Evolutionary conservation across 371 early-diverging fungal species (phyloP), one percentile per base, ranked within the genome.

Genomic region (Mucor velutinosus): DNA sequence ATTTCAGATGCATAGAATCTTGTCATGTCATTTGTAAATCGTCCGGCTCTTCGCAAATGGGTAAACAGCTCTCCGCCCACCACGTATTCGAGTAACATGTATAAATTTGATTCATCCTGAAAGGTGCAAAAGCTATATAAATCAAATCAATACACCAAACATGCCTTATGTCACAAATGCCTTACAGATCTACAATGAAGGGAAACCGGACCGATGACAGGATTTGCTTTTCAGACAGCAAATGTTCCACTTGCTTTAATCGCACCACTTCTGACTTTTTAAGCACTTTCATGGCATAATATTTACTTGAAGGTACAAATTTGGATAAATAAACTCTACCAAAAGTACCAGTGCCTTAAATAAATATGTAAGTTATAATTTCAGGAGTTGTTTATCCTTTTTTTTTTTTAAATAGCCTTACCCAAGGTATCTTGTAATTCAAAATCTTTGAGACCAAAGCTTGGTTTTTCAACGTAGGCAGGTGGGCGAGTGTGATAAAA

Each of bases 211-310:
- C 67, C 27, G 74, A 74, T 17, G 74, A 58, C 25, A 74, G 62
- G 19, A 74, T 74, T 55, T 74, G 68, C 39, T 74, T 74, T 67
- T 74, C 74, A 33, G 74, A 74, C 43, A 74, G 35, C 32, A 74
- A 61, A 67, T 74, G 74, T 14, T 74, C 74, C n/a, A 74, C 74
- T 59, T 98, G 98, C 83, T 96, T 94, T 61, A 95, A 84, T 59
- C 93, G 86, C 7, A 98, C 96, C 3, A 98, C 94, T 73, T 95
- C 95, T 27, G 89, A 84, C 75, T 98, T 98, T 72, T 93, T 94
- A 65, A 98, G 76, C 51, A 95, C 94, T 77, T 98, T 98, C 94
- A 97, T 93, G 17, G 98, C 97, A 83, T 92, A 96, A 83, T 84
- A 97, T 68, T 89, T 86, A 66, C 84, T 84, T n/a, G 83, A 84